Conservation (phyloP, 805 yeast genomes). For the Nakazawaea populi region DNA sequence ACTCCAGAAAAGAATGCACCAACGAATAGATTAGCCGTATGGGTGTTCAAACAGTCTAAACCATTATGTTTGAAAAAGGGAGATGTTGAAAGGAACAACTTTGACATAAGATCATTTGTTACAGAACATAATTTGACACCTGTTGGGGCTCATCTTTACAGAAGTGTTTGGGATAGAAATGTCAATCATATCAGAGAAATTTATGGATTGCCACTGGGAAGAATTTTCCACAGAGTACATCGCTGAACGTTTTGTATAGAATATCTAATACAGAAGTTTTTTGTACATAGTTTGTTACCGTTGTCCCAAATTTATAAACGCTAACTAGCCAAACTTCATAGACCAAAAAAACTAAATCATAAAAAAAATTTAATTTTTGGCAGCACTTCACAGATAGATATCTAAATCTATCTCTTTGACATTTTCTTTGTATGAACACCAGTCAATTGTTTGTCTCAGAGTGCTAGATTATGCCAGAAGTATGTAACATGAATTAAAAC, state of each 20-base stretch:
- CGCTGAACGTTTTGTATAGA: conserved; percentile 11
- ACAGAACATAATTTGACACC: conserved; percentile 52
- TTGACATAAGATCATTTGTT: conserved; percentile 70
- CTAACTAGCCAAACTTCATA: no score
- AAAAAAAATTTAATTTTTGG: no score
- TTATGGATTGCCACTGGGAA: conserved; percentile 71
- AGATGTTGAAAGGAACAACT: conserved; percentile 36
- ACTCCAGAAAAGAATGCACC: conserved; percentile 86
- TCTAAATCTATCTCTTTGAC: not conserved
- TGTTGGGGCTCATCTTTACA: conserved; percentile 90
- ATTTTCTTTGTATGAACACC: not conserved
- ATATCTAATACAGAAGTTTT: not conserved
- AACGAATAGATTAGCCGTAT: conserved; percentile 74
- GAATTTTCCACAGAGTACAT: conserved; percentile 66
- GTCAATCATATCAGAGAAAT: conserved; percentile 60
- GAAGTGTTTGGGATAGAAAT: conserved; percentile 76
- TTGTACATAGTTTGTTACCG: no score
- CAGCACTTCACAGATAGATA: no score
- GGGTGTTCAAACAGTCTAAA: conserved; percentile 78
- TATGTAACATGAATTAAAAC: not conserved
- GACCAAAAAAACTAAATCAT: no score
- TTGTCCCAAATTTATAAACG: no score
- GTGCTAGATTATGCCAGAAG: not conserved
- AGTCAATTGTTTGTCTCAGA: not conserved
- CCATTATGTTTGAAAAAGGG: conserved; percentile 18